Base-by-base conservation (phyloP, 2,329 filamentous ascomycete species). In the Monosporascus sp. region DNA sequence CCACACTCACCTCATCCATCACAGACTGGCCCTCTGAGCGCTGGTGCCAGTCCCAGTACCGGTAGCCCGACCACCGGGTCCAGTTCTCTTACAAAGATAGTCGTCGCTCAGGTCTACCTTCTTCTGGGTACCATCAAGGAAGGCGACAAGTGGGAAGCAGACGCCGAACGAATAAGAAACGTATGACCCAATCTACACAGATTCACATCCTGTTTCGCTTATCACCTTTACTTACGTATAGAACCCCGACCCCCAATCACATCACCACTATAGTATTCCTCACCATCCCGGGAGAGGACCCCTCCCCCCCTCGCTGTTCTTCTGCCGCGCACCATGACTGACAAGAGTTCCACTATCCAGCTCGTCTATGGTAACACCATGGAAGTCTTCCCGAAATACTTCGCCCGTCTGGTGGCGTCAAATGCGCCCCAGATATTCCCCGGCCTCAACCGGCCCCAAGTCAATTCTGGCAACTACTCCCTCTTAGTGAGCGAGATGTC, bases 321-420 rank as follows among this genome's bases (percentile, higher is more conserved):
- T 38, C 38, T 52, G 19, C 27, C 24, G 47, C 24, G 2, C n/a
- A 26, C 43, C 24, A n/a, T 46, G 8, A 48, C 60, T 65, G 44
- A 65, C 52, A 20, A 55, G 35, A 38, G 27, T 41, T 19, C 26
- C 4, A 24, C 37, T 48, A 37, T 58, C n/a, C 60, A 96, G 89
- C 86, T 97, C 71, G 88, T 97, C 76, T 87, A 96, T 84, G 92
- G 93, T 67, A 87, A 96, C 91, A 92, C 92, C 69, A 99, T 99
- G 93, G 95, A 99, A 80, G 91, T 97, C 69, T 97, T 92, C 72
- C 86, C 90, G 56, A 95, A 92, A 78, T 97, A 94, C 73, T 96
- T 99, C 74, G 87, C 91, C 72, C 90, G 93, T 73, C 80, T 97
- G 70, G 84, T 99, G 68, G 88, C 88, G 73, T 87, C 87, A 74